phyloP scores from a whole-genome alignment of 768 basidiomycete genomes.

The Collybia sordida region DNA sequence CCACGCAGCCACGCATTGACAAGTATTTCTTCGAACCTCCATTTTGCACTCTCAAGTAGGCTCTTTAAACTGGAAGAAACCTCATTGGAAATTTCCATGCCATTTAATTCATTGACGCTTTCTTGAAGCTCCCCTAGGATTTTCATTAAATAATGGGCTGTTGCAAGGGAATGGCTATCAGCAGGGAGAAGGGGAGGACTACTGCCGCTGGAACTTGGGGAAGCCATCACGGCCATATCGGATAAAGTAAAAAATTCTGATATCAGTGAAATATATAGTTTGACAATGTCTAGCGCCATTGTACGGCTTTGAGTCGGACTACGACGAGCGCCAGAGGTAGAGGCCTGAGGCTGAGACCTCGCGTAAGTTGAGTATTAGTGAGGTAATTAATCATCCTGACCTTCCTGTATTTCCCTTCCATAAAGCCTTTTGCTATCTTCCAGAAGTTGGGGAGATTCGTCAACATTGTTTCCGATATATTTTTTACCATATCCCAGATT shows the following conservation, averaged over 20 bases:
- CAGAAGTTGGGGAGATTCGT: slow-evolving; percentile 90
- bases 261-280: slow-evolving; percentile 73
- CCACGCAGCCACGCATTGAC: slow-evolving; percentile 82
- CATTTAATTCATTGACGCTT: slow-evolving; percentile 74
- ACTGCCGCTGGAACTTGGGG: slow-evolving; percentile 39
- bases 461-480: slow-evolving; percentile 81
- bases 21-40: slow-evolving; percentile 86
- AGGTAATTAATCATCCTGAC: slow-evolving; percentile 34
- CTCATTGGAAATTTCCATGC: slow-evolving; percentile 81
- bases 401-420: slow-evolving; percentile 92
- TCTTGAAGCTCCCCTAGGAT: slow-evolving; percentile 87
- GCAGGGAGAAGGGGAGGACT: slow-evolving; percentile 61
- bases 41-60: slow-evolving; percentile 78
- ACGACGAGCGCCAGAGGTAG: slow-evolving; percentile 55
- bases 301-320: slow-evolving; percentile 78
- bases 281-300: slow-evolving; percentile 82
- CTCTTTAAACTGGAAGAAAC: slow-evolving; percentile 63
- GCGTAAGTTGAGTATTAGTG: background rate
- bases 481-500: slow-evolving; percentile 77
- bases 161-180: slow-evolving; percentile 80
- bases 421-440: slow-evolving; percentile 86
- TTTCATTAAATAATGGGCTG: slow-evolving; percentile 75
- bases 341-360: slow-evolving; percentile 23
- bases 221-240: slow-evolving; percentile 69
- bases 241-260: slow-evolving; percentile 83